Evolutionary conservation across 106 monocot genomes (phyloP), one percentile per base, ranked within the genome.

Genomic region (Iris macrosiphon): DNA sequence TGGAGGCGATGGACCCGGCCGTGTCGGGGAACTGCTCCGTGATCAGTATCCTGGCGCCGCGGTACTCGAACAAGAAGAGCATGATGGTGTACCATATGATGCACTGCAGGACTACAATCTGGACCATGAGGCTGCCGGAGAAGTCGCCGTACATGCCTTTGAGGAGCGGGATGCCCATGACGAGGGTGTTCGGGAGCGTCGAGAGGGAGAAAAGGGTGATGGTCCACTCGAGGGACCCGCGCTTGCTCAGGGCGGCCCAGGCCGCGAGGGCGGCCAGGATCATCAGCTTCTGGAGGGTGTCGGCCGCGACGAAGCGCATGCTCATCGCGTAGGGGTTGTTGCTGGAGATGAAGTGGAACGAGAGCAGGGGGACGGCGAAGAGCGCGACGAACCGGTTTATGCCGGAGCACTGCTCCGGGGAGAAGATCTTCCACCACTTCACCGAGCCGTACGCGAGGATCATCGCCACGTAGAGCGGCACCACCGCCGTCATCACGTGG

Each of bases 21-120:
- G 70, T 65, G 45, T 66, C 74, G 0, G 84, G 79, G 55, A 79
- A 75, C 71, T 79, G 79, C 59, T 79, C 84, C 10, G 79, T 44
- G 22, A 79, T 79, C 24, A 75, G 75, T 4, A 75, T 15, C 14
- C 63, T 30, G 9, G 79, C 78, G 16, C 66, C 77, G 61, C 83
- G 73, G 63, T 45, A 84, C 78, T 78, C 78, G 63, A 75, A 84
- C 56, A 84, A 41, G 75, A 84, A 84, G 18, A 84, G 63, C 79
- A 84, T 75, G 34, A 84, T 55, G 3, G 79, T 79, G 59, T 85
- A 75, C 84, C 79, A 85, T 29, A 85, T 79, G 55, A 85, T 85
- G 44, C 79, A 85, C 66, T 85, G 84, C 17, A 85, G 72, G 49
- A 79, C 79, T 34, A 85, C 79, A 48, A 79, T 75, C 68, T 85